Conservation (phyloP, 176 grass and related monocot species). For the Puya raimondii region DNA sequence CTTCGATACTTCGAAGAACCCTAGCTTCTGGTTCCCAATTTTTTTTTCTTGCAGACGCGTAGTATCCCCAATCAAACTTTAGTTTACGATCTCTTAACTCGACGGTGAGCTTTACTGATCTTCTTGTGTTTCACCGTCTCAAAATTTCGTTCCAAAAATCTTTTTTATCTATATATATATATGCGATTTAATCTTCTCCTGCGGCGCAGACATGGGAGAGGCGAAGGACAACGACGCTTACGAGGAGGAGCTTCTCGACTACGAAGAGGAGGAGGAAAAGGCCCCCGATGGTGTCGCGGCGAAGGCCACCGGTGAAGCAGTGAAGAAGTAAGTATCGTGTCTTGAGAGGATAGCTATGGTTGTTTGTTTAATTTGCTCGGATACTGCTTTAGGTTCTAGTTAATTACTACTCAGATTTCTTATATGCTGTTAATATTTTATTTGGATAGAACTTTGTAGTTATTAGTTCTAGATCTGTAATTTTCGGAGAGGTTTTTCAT, state of each 20-base stretch:
- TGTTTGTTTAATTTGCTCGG: slow-evolving; percentile 5
- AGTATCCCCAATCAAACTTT: background rate
- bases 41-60: slow-evolving; percentile 23
- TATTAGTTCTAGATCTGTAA: no score
- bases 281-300: slow-evolving; percentile 50
- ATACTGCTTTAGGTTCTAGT: background rate
- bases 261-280: slow-evolving; percentile 97
- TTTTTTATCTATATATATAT: background rate
- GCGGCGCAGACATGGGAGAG: slow-evolving; percentile 61
- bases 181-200: background rate
- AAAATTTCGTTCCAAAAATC: slow-evolving; percentile 7
- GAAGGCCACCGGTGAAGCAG: slow-evolving; percentile 57
- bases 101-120: slow-evolving; percentile 1
- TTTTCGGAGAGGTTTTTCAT: no score
- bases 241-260: slow-evolving; percentile 98
- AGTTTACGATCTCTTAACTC: background rate
- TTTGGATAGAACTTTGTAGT: no score
- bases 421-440: background rate
- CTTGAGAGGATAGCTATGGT: background rate
- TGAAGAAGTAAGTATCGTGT: slow-evolving; percentile 50
- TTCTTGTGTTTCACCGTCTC: background rate
- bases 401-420: background rate
- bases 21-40: background rate
- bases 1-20: no score
- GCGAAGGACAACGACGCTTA: slow-evolving; percentile 85